Base-by-base conservation (phyloP, 495 filamentous ascomycete species). In the Ascodesmis nigricans region DNA sequence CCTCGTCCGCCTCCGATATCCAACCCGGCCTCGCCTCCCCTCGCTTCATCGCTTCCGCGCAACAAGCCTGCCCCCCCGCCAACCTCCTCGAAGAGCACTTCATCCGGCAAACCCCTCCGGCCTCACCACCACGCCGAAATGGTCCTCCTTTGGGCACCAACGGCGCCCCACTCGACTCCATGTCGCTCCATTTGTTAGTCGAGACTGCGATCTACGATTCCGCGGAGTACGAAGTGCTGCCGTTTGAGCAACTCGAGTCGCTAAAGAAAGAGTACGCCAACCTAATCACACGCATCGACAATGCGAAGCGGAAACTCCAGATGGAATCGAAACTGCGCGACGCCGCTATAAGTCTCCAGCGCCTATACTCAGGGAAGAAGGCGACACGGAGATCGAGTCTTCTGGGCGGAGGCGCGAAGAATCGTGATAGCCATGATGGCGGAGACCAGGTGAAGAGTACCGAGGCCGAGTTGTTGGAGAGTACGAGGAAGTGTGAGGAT, bases 241-340 rank as follows among this genome's bases (percentile, higher is more conserved):
- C 83, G 0, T 71, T 80, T 28, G 82, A 90, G 46, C 82, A 92
- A 50, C 72, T 92, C 14, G 87, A 97, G 34, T 65, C 67, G 4
- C 56, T 95, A 46, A 97, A 95, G 60, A 90, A 78, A 51, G 78
- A 91, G 55, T 62, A 71, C 31, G 60, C 66, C 25, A 55, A 68
- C 8, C 55, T 95, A 18, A 62, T 64, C 18, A 66, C 64, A 43
- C 73, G 78, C n/a, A 72, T 87, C 46, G 78, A 81, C 36, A 69
- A 73, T 29, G 69, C 78, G 7, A 70, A 71, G 47, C 65, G 77
- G 22, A 91, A 78, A 55, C 63, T 95, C 23, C 69, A 72, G n/a
- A 70, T 93, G 29, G 87, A 97, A 49, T 78, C 70, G 15, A 95
- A 93, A 56, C 73, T 92, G 38, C 73, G 80, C 39, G 84, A 93